Base-by-base conservation (phyloP, 306 rosid species). In the Crotalaria pallida region DNA sequence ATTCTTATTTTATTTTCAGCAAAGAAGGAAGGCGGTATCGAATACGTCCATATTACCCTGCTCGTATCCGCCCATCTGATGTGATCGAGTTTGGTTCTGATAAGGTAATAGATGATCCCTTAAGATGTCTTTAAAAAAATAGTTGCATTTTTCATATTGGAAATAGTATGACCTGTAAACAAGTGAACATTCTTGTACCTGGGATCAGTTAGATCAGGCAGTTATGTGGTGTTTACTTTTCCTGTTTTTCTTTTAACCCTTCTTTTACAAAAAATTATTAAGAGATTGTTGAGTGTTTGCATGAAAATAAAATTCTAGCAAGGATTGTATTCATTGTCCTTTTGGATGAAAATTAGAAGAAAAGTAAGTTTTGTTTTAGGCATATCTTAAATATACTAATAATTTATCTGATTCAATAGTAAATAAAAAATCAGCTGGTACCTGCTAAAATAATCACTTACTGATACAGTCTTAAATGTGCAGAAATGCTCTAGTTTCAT, bases 11-110 rank as follows among this genome's bases (percentile, higher is more conserved):
- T 66, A 50, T 68, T 60, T 84, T 79, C 83, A 91, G 99, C 71
- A 83, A 72, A 22, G 95, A 88, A 79, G 97, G 87, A 47, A 91
- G 81, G 41, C 78, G 89, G n/a, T 80, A 83, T 65, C 72, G 75
- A 27, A 2, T 87, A 19, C 89, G 77, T 73, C 80, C 89, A 18
- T 84, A 91, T 79, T 67, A 77, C 68, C 88, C 96, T 18, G 40
- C 83, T 56, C 96, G 89, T 15, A 47, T 94, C 13, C 96, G 56
- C 64, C 96, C 88, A 3, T 88, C 89, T 0, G 87, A 91, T 48
- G 41, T 56, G 34, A 77, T 91, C 24, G 89, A 91, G 73, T 87
- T 94, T 80, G 99, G 99, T 80, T 83, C 96, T 44, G 74, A 86
- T 31, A 78, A 84, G 97, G 98, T 93, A 74, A 33, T 19, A n/a